Evolutionary conservation across 345 rosid genomes (phyloP).

Genomic region (Noccaea caerulescens): DNA sequence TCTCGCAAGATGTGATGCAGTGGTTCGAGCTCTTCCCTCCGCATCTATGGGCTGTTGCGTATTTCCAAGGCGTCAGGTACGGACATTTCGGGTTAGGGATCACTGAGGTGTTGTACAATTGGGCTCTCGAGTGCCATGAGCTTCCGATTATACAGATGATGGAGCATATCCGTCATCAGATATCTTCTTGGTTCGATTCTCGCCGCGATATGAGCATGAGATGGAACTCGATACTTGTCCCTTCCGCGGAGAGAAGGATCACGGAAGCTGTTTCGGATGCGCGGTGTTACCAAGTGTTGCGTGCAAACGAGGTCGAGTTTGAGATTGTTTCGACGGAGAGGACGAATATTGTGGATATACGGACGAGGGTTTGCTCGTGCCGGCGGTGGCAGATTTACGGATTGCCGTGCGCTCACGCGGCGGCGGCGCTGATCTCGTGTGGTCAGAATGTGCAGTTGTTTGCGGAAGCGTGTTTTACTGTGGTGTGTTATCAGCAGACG

Average conservation of each 20-base stretch:
- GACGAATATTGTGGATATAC: constrained; percentile 90
- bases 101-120: constrained; percentile 77
- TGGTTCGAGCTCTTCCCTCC: constrained; percentile 90
- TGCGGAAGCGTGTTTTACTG: constrained; percentile 87
- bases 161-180: constrained; percentile 79
- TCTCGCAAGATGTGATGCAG: constrained; percentile 69
- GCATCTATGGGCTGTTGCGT: constrained; percentile 90
- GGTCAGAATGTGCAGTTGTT: constrained; percentile 78
- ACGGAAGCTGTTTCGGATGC: constrained; percentile 85
- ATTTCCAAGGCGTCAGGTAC: constrained; percentile 85
- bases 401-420: constrained; percentile 93
- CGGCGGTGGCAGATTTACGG: constrained; percentile 96
- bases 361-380: constrained; percentile 85
- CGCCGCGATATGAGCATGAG: constrained; percentile 83
- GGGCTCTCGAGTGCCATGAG: constrained; percentile 98
- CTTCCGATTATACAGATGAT: constrained; percentile 92
- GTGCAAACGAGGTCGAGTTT: constrained; percentile 95
- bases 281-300: constrained; percentile 90
- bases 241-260: constrained; percentile 88
- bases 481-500: constrained; percentile 70
- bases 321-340: constrained; percentile 98
- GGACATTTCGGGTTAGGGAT: constrained; percentile 90
- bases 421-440: constrained; percentile 94
- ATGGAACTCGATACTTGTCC: constrained; percentile 85
- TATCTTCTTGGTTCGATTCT: constrained; percentile 61